Base-by-base conservation (phyloP, 2,329 filamentous ascomycete species). In the Apiospora malaysiana region DNA sequence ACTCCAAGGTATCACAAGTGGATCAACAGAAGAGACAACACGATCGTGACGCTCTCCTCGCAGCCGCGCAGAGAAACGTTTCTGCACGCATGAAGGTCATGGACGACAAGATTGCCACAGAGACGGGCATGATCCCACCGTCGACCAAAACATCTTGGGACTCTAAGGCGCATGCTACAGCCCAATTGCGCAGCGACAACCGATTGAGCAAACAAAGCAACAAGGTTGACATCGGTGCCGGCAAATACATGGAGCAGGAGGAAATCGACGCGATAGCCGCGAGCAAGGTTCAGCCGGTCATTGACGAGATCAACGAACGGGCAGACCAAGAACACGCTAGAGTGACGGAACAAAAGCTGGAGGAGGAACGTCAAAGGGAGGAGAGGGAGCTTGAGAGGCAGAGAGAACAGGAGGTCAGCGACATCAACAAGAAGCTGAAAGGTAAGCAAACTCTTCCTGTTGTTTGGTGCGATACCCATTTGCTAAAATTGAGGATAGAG, bases 41-140 rank as follows among this genome's bases (percentile, higher is more conserved):
- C 59, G 95, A 97, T 75, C 91, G 94, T 16, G 92, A 93, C 70
- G 86, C 88, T 1, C 84, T 98, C 0, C 85, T 97, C 74, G 92
- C 92, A 12, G 90, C 91, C 3, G 95, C 95, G 1, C 93, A 95
- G 78, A 90, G 92, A 63, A 97, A 97, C 75, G 95, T 98, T n/a
- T 90, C 91, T 74, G 90, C 91, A 25, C 90, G 89, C 56, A 88
- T 98, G 74, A 90, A 93, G 72, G 89, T 88, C 51, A 94, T 98
- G 85, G 95, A 98, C 72, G 90, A 95, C 79, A 91, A 90, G 76
- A 89, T 97, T 16, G 94, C 91, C 74, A 86, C 89, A 18, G 88
- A 95, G 69, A 95, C 93, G 1, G 94, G 94, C 70, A 91, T 92
- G 78, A 86, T 92, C 40, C 89, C 90, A 0, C 89, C 92, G 16